phyloP scores from a whole-genome alignment of 306 rosid species.

The Carpinus fangiana region DNA sequence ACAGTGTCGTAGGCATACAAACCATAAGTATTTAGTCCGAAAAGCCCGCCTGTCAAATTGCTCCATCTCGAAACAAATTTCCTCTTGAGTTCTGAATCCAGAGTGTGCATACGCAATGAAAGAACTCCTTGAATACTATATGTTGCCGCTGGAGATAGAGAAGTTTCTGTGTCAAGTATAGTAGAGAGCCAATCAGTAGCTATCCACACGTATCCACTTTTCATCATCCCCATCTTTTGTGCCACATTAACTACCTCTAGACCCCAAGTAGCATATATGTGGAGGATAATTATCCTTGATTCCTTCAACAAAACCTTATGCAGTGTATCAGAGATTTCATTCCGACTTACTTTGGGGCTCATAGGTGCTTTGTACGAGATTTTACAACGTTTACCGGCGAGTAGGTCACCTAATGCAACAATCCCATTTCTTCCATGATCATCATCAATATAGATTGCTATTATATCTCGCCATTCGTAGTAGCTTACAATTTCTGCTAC shows the following conservation, averaged over 20 bases:
- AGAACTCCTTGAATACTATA: conserved; percentile 73
- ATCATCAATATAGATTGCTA: conserved; percentile 83
- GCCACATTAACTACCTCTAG: conserved; percentile 59
- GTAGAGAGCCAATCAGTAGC: conserved; percentile 76
- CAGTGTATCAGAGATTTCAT: conserved; percentile 59
- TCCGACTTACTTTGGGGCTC: conserved; percentile 45
- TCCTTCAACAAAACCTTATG: conserved; percentile 75
- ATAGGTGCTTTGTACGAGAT: conserved; percentile 82
- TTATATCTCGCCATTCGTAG: conserved; percentile 80
- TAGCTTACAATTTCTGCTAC: conserved; percentile 63
- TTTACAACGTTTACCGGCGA: conserved; percentile 71
- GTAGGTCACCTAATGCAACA: conserved; percentile 62
- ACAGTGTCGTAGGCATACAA: conserved; percentile 87
- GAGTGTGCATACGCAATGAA: conserved; percentile 63
- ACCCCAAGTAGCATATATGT: conserved; percentile 47
- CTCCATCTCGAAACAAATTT: conserved; percentile 73
- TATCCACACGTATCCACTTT: conserved; percentile 88
- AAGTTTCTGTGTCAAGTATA: conserved; percentile 48
- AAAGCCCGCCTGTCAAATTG: conserved; percentile 39
- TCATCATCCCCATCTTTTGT: conserved; percentile 70
- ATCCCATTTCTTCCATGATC: conserved; percentile 92
- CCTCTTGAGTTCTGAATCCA: conserved; percentile 61
- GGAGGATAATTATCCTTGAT: conserved; percentile 72
- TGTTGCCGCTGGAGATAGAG: conserved; percentile 38
- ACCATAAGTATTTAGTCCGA: conserved; percentile 55